phyloP scores from a whole-genome alignment of 495 filamentous ascomycete genomes.

The Penicillium parvum region DNA sequence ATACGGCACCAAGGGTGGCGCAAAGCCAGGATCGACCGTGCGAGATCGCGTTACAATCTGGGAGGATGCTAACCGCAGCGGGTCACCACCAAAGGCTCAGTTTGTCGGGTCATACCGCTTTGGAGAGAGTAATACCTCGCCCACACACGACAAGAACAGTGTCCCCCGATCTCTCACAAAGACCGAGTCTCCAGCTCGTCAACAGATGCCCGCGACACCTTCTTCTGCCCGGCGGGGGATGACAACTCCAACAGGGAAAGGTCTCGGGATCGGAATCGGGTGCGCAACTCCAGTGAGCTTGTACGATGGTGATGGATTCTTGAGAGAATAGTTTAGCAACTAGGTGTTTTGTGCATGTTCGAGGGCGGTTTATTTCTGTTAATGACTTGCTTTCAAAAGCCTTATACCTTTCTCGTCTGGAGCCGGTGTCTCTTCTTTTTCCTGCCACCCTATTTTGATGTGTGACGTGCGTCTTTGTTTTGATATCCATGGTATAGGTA shows the following conservation, averaged over 20 bases:
- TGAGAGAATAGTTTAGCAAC: conserved; percentile 32
- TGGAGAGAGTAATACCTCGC: conserved; percentile 14
- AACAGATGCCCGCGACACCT: conserved; percentile 12
- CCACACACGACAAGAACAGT: conserved; percentile 3
- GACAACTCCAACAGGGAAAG: conserved; percentile 31
- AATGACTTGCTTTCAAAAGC: conserved; percentile 15
- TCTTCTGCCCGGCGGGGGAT: conserved; percentile 19
- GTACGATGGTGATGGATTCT: conserved; percentile 48
- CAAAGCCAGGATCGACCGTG: conserved; percentile 6
- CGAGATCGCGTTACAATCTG: conserved; percentile 36
- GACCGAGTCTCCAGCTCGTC: conserved; percentile 14
- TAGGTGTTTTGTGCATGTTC: conserved; percentile 1
- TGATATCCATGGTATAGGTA: conserved; percentile 23
- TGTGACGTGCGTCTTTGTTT: conserved; percentile 9
- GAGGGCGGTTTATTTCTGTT: conserved; percentile 3
- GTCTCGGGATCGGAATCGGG: conserved; percentile 33
- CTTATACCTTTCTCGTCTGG: conserved; percentile 15
- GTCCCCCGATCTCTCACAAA: conserved; percentile 12
- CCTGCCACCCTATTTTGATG: conserved; percentile 4
- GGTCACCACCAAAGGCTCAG: conserved; percentile 11
- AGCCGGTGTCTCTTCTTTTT: conserved; percentile 7
- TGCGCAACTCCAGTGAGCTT: conserved; percentile 40
- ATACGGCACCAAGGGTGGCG: background rate
- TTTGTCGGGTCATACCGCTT: conserved; percentile 10
- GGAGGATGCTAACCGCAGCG: conserved; percentile 30